These are phyloP conservation scores for Kwoniella dejecticola DNA, from an alignment of 768 basidiomycete species.

Conservation along the genomic window DNA sequence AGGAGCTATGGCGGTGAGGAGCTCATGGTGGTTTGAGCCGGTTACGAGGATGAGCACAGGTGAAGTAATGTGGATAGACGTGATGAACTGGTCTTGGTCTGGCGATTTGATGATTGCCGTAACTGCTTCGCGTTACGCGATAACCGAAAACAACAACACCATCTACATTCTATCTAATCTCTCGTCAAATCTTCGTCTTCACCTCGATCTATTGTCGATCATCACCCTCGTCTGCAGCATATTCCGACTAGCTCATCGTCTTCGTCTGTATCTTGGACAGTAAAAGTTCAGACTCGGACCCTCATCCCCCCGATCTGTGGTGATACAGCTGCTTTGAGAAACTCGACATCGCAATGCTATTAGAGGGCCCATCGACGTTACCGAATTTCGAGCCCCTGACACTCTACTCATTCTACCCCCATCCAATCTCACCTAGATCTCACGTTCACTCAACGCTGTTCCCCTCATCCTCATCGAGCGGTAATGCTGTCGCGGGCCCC, in stretches of 20 bases:
- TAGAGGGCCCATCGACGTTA: constrained; percentile 10
- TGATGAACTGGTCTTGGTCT: too few species aligned
- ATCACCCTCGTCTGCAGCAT: background rate
- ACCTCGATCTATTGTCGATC: background rate
- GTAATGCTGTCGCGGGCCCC: constrained; percentile 14
- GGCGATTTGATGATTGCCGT: too few species aligned
- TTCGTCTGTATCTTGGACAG: background rate
- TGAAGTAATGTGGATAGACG: too few species aligned
- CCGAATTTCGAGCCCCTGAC: constrained; percentile 18
- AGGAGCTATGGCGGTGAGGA: too few species aligned
- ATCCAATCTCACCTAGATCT: constrained; percentile 27
- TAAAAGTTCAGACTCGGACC: background rate
- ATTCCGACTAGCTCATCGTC: too few species aligned
- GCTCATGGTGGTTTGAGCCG: background rate
- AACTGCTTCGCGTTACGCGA: background rate
- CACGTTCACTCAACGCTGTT: constrained; percentile 25
- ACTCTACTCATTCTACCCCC: constrained; percentile 40
- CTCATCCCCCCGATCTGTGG: too few species aligned
- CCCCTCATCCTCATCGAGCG: too few species aligned
- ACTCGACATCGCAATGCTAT: too few species aligned
- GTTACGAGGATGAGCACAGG: too few species aligned
- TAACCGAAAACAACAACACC: background rate
- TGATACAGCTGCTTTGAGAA: too few species aligned
- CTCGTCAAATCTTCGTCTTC: background rate
- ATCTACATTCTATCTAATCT: background rate